Percentiles rank a stretch among this genome's conserved stretches.
These are phyloP conservation scores for Cyclospora cayetanensis DNA, from an alignment of 169 alveolate species.

Conservation along the genomic window DNA sequence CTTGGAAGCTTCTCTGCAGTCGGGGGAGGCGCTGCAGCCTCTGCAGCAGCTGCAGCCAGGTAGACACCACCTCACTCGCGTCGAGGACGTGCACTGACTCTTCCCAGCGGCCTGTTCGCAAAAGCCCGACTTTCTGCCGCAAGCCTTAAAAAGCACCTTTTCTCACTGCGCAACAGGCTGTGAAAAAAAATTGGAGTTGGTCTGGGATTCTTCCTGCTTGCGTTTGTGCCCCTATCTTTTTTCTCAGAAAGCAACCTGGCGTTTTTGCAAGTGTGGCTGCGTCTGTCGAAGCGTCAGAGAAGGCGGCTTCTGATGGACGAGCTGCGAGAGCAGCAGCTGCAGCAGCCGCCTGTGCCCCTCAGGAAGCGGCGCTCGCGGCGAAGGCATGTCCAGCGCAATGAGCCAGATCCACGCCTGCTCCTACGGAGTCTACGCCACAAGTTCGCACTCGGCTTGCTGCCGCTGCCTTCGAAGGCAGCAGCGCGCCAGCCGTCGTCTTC, in stretches of 20 bases:
- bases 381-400: neutral
- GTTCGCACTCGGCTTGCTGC: neutral
- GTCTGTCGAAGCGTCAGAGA: slow-evolving; percentile 31
- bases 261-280: neutral
- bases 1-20: neutral
- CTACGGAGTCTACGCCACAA: neutral
- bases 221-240: too few relatives aligned
- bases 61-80: too few relatives aligned
- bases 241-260: neutral
- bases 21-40: neutral
- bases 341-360: slow-evolving; percentile 17
- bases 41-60: neutral
- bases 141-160: too few relatives aligned
- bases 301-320: slow-evolving; percentile 32
- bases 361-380: neutral
- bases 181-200: too few relatives aligned
- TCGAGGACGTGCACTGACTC: too few relatives aligned
- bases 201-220: too few relatives aligned
- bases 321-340: slow-evolving; percentile 31
- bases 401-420: slow-evolving; percentile 2
- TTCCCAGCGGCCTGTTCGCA: too few relatives aligned
- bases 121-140: too few relatives aligned
- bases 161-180: too few relatives aligned
- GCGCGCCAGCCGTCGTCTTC: too few relatives aligned
- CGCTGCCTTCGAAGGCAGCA: neutral